Evolutionary conservation across 495 filamentous ascomycete genomes (phyloP).

Genomic region (Hypoxylon lienhwacheense): DNA sequence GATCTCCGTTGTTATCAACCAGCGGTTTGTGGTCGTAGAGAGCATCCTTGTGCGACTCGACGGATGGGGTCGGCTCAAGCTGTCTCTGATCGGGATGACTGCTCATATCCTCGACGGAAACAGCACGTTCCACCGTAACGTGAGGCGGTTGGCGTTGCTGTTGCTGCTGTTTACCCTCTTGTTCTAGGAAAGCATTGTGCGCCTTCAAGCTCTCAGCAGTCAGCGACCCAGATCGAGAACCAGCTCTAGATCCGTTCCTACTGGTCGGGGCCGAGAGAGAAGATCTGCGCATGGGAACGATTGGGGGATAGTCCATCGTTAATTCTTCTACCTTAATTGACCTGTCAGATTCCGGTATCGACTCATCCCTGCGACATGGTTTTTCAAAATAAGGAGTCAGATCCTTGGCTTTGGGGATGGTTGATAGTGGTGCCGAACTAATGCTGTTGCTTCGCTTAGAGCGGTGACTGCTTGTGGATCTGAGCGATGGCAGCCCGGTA

Average conservation of each 20-base stretch:
- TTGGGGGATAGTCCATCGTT: slow-evolving; percentile 62
- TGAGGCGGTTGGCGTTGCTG: slow-evolving; percentile 34
- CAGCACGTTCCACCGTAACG: slow-evolving; percentile 32
- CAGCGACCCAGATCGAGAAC: slow-evolving; percentile 55
- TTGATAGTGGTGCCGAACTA: slow-evolving; percentile 45
- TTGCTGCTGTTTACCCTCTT: slow-evolving; percentile 36
- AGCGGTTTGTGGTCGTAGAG: slow-evolving; percentile 39
- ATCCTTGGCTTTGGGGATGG: slow-evolving; percentile 39
- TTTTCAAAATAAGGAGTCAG: slow-evolving; percentile 40
- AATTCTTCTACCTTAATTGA: slow-evolving; percentile 50
- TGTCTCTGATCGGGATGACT: slow-evolving; percentile 39
- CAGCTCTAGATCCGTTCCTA: slow-evolving; percentile 64
- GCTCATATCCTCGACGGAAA: slow-evolving; percentile 34
- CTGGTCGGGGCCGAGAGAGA: slow-evolving; percentile 74
- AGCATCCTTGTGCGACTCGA: slow-evolving; percentile 41
- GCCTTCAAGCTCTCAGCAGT: slow-evolving; percentile 67
- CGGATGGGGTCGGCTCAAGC: slow-evolving; percentile 33
- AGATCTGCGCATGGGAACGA: slow-evolving; percentile 62
- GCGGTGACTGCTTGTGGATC: slow-evolving; percentile 56
- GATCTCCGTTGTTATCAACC: slow-evolving; percentile 55
- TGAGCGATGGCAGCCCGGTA: slow-evolving; percentile 51
- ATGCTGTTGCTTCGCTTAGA: slow-evolving; percentile 51
- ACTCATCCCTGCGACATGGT: slow-evolving; percentile 44
- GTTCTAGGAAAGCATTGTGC: slow-evolving; percentile 52
- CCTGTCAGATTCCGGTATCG: slow-evolving; percentile 51